phyloP scores from a whole-genome alignment of 2,329 filamentous ascomycete species.

The Alternaria sp. region DNA sequence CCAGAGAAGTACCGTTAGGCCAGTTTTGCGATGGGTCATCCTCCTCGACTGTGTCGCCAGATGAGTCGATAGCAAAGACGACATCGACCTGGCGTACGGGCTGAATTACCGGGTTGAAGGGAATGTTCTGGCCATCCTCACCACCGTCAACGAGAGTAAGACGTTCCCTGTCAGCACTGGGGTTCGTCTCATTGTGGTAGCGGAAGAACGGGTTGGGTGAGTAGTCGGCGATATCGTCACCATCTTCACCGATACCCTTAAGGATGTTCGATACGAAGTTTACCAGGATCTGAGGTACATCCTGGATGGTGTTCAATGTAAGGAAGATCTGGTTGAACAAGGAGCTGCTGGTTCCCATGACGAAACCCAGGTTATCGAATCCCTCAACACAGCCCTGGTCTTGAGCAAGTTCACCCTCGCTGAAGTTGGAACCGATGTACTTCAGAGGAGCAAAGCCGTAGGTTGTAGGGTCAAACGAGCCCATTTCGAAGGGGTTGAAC shows the following conservation, averaged over 20 bases:
- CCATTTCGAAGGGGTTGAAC: conserved; percentile 81
- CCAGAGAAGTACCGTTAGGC: conserved; percentile 78
- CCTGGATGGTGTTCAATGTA: conserved; percentile 61
- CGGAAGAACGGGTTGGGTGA: conserved; percentile 76
- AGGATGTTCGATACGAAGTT: conserved; percentile 62
- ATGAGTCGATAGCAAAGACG: conserved; percentile 80
- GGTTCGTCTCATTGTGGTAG: conserved; percentile 66
- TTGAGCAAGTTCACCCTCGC: conserved; percentile 63
- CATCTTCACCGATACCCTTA: conserved; percentile 59
- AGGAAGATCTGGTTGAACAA: conserved; percentile 83
- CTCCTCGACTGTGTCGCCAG: conserved; percentile 67
- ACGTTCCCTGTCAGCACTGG: conserved; percentile 58
- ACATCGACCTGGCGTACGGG: conserved; percentile 75
- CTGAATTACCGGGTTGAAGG: conserved; percentile 78
- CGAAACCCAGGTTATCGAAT: conserved; percentile 80
- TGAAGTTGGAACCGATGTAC: conserved; percentile 77
- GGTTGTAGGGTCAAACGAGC: conserved; percentile 75
- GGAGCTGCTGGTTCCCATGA: conserved; percentile 85
- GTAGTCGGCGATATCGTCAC: conserved; percentile 77
- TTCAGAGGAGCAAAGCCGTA: conserved; percentile 73
- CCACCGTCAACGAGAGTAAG: conserved; percentile 81
- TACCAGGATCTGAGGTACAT: conserved; percentile 59
- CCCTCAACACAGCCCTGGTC: conserved; percentile 72
- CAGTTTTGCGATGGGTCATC: conserved; percentile 57
- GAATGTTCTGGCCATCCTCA: conserved; percentile 79